Percentiles rank a stretch among this genome's conserved stretches.
phyloP scores from a whole-genome alignment of 148 eudicot species.

The Chenopodium suecicum region DNA sequence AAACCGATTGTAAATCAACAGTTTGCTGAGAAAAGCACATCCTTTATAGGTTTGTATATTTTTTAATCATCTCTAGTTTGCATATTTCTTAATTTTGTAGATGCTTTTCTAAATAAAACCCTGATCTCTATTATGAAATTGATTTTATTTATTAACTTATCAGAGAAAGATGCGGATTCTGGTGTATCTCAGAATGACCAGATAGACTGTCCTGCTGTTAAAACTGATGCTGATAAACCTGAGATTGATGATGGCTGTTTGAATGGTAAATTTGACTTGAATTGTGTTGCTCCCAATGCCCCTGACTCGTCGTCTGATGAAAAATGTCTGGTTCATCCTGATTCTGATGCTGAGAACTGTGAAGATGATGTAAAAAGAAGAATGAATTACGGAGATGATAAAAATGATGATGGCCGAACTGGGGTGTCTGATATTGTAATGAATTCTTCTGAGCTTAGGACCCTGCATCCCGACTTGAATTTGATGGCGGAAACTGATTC shows the following conservation, averaged over 20 bases:
- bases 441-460: too few relatives aligned
- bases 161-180: slow-evolving; percentile 25
- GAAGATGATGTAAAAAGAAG: slow-evolving; percentile 23
- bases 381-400: slow-evolving; percentile 9
- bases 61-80: background rate
- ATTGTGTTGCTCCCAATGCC: slow-evolving; percentile 25
- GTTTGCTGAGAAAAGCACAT: slow-evolving; percentile 13
- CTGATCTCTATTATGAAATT: background rate
- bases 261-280: slow-evolving; percentile 31
- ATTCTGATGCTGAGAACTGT: slow-evolving; percentile 18
- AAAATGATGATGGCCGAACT: slow-evolving; percentile 11
- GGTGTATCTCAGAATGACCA: slow-evolving; percentile 19
- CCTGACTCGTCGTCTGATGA: slow-evolving; percentile 31
- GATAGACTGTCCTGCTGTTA: slow-evolving; percentile 17
- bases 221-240: slow-evolving; percentile 33
- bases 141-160: background rate
- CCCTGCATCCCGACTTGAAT: slow-evolving; percentile 21
- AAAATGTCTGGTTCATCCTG: slow-evolving; percentile 7
- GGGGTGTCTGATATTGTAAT: slow-evolving; percentile 8
- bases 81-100: background rate
- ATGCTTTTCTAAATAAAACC: background rate
- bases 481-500: slow-evolving; percentile 18
- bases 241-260: slow-evolving; percentile 25
- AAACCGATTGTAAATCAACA: slow-evolving; percentile 42
- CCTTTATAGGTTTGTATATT: slow-evolving; percentile 40